These are phyloP conservation scores for Mariannaea elegans DNA, from an alignment of 2,329 filamentous ascomycete species.

Conservation along the genomic window DNA sequence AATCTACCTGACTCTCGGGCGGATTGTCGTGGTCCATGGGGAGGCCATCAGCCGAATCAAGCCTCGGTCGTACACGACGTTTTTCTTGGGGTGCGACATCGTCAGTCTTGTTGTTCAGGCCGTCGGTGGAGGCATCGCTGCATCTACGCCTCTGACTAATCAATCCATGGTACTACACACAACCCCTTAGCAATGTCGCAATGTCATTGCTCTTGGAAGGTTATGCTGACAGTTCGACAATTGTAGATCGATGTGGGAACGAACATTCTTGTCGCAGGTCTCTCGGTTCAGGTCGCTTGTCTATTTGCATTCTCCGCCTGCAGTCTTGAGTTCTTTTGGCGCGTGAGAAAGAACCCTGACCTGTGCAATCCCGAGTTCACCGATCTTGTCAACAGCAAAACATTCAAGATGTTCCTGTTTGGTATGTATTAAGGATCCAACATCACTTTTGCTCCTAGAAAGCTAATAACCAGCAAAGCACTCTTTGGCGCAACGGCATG, in stretches of 20 bases:
- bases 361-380: conserved; percentile 18
- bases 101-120: conserved; percentile 29
- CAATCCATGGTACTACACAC: conserved; percentile 17
- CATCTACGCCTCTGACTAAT: conserved; percentile 27
- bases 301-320: conserved; percentile 28
- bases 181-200: background rate
- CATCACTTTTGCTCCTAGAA: background rate
- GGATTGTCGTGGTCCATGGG: conserved; percentile 34
- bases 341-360: conserved; percentile 21
- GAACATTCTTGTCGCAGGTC: conserved; percentile 29
- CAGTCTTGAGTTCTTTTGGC: conserved; percentile 29
- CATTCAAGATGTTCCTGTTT: conserved; percentile 22
- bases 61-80: conserved; percentile 23
- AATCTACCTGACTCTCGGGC: conserved; percentile 37
- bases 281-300: conserved; percentile 29
- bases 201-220: background rate
- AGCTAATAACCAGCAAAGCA: conserved; percentile 5
- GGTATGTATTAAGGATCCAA: background rate
- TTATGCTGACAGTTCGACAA: background rate
- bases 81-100: conserved; percentile 30
- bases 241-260: conserved; percentile 26
- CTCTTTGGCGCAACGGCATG: conserved; percentile 13
- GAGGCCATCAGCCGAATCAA: conserved; percentile 22
- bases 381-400: conserved; percentile 22
- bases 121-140: conserved; percentile 27